Base-by-base conservation (phyloP, 129 eudicot genomes). In the Flaveria brownii region DNA sequence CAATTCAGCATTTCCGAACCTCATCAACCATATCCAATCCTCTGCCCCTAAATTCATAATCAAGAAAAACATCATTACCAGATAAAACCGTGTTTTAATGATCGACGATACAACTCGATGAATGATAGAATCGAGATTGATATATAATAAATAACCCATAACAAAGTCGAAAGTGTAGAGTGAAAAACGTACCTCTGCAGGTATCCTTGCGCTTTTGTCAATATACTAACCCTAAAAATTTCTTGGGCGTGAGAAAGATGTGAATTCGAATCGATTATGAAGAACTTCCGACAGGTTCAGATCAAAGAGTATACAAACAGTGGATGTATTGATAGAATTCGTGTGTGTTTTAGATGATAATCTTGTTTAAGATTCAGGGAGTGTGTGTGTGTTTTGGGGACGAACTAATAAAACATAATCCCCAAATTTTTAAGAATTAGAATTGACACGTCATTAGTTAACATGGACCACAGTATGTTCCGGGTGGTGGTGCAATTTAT, bases 161-260 rank as follows among this genome's bases (percentile, higher is more conserved):
- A 59, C 18, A 61, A 60, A 30, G 41, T 42, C 42, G 59, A 77
- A 67, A 56, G 14, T 69, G 4, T 30, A 18, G 39, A 18, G 45
- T 45, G 43, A 9, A 45, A 83, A n/a, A 68, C 80, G 80, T 83
- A 83, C 83, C 86, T 74, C 56, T 78, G 77, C 69, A 77, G 81
- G 62, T 61, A 55, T n/a, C n/a, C 63, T 17, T 45, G 30, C 30
- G 30, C 30, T 26, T 3, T 26, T 26, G 30, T 1, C 30, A 26
- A 26, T 26, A 26, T 26, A 26, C 30, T 26, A 26, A 76, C 78
- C 85, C 85, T 77, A 82, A 71, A 49, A 49, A 39, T 72, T 25
- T 64, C 8, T 62, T 63, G 71, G 72, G 3, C 26, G n/a, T 39
- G 25, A 59, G 33, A 59, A 77, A 55, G 22, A 63, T 14, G 43